Evolutionary conservation across 2,329 filamentous ascomycete genomes (phyloP).

Genomic region (Cladobotryum protrusum): DNA sequence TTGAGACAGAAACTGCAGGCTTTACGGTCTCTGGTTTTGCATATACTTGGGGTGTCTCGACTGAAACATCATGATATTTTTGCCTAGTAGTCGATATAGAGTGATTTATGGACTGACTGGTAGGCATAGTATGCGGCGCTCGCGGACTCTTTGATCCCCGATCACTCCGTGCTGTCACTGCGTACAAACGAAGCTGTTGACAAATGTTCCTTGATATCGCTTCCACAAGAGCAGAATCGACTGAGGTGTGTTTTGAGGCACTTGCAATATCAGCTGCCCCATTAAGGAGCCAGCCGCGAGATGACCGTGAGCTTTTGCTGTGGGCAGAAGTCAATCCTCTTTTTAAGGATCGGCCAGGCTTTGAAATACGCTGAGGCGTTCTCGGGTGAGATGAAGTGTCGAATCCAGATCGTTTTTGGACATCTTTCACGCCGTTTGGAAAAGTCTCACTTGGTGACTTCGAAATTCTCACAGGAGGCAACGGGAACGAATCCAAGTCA

Average conservation of each 20-base stretch:
- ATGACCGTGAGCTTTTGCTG: neutral
- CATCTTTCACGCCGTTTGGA: neutral
- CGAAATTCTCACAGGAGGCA: constrained; percentile 6
- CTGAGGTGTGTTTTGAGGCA: constrained; percentile 24
- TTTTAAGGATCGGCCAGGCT: neutral
- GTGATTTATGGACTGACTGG: neutral
- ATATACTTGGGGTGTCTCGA: constrained; percentile 24
- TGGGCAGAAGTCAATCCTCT: neutral
- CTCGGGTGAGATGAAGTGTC: neutral
- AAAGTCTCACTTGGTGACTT: neutral
- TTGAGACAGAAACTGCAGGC: constrained; percentile 33
- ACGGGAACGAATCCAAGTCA: constrained; percentile 12
- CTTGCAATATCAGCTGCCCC: constrained; percentile 11
- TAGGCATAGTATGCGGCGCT: neutral
- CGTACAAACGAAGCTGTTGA: constrained; percentile 39
- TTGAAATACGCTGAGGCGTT: neutral
- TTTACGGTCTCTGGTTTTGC: constrained; percentile 20
- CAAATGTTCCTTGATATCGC: constrained; percentile 39
- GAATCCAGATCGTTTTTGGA: neutral
- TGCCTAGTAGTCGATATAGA: neutral
- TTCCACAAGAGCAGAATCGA: constrained; percentile 37
- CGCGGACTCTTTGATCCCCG: neutral
- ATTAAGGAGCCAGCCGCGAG: constrained; percentile 13
- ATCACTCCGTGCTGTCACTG: constrained; percentile 17
- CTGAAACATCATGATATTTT: constrained; percentile 21